Percentiles rank a stretch among this genome's conserved stretches.
These are phyloP conservation scores for Fraxinus paxiana DNA, from an alignment of 305 asterid genomes.

Conservation along the genomic window DNA sequence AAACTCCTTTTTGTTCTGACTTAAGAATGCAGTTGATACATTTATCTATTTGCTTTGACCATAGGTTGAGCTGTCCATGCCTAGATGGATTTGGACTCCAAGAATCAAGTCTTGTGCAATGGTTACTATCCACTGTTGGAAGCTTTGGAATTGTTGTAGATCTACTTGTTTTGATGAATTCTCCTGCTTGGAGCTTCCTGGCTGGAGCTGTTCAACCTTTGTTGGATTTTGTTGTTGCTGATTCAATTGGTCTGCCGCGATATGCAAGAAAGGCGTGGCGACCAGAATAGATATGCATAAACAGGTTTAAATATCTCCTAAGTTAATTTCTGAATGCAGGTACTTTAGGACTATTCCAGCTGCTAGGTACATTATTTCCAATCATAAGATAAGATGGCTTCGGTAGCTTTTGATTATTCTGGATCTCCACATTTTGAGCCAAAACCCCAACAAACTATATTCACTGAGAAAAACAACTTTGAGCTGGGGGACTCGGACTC, in stretches of 20 bases:
- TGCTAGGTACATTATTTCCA: slow-evolving; percentile 38
- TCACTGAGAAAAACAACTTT: slow-evolving; percentile 26
- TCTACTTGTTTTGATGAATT: slow-evolving; percentile 53
- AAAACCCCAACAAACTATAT: slow-evolving; percentile 22
- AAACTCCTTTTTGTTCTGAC: slow-evolving; percentile 33
- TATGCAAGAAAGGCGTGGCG: slow-evolving; percentile 60
- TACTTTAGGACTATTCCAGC: slow-evolving; percentile 34
- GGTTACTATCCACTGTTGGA: slow-evolving; percentile 51
- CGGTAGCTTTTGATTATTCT: slow-evolving; percentile 39
- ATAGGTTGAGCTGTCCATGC: slow-evolving; percentile 54
- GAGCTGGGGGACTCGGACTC: slow-evolving; percentile 25
- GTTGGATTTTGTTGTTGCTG: slow-evolving; percentile 71
- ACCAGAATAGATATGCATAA: slow-evolving; percentile 40
- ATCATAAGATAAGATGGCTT: slow-evolving; percentile 43
- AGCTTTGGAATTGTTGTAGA: slow-evolving; percentile 46
- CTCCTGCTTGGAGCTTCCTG: slow-evolving; percentile 46
- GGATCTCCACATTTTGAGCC: slow-evolving; percentile 31
- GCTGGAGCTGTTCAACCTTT: slow-evolving; percentile 57
- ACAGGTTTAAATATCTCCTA: slow-evolving; percentile 53
- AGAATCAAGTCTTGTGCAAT: slow-evolving; percentile 40
- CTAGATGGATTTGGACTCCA: slow-evolving; percentile 50
- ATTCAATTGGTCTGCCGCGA: slow-evolving; percentile 55
- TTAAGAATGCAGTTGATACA: slow-evolving; percentile 37
- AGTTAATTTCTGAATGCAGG: slow-evolving; percentile 69
- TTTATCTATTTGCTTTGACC: slow-evolving; percentile 50